Base-by-base conservation (phyloP, 768 basidiomycete genomes). In the Mrakia frigida region DNA sequence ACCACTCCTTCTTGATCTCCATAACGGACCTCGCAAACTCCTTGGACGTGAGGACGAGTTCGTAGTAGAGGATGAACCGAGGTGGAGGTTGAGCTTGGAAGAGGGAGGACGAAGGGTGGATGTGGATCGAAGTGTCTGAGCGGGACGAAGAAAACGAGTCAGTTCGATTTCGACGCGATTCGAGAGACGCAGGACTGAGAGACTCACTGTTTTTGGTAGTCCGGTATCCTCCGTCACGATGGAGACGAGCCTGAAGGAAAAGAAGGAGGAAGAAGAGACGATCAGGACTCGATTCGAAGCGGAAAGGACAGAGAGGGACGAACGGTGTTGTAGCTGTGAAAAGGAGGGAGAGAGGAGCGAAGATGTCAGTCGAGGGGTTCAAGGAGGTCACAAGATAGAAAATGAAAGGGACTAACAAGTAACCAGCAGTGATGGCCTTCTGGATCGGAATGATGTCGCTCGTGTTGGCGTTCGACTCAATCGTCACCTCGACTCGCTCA, bases 1-100 rank as follows among this genome's bases (percentile, higher is more conserved):
- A 83, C 97, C 97, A 98, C 35, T 89, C 82, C 6, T 96, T 92
- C 82, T 98, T 98, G 82, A 98, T 98, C 81, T 98, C 97, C 94
- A 98, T 98, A 53, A 94, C 88, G 86, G 98, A 95, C 78, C 92
- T 87, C 88, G 98, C 91, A 81, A 97, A 99, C 43, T 97, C 98
- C 84, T 98, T 98, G 53, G 91, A 91, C 11, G 97, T 99, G 88
- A 96, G 91, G 33, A 99, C 96, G 33, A 99, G 88, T 83, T 98
- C 97, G 81, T 98, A 98, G 84, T 98, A 99, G 67, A 97, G 83
- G 14, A 98, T 82, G 23, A 92, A 91, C 82, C 91, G 92, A 18
- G 94, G 88, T 0, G 97, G 97, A 2, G 97, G 97, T 80, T 98
- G 95, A 82, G 90, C 89, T 80, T 98, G 92, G 88, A 98, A 97